Percentiles rank a stretch among this genome's conserved stretches.
These are phyloP conservation scores for Pythium volutum DNA, from an alignment of 352 stramenopile genomes.

Conservation along the genomic window DNA sequence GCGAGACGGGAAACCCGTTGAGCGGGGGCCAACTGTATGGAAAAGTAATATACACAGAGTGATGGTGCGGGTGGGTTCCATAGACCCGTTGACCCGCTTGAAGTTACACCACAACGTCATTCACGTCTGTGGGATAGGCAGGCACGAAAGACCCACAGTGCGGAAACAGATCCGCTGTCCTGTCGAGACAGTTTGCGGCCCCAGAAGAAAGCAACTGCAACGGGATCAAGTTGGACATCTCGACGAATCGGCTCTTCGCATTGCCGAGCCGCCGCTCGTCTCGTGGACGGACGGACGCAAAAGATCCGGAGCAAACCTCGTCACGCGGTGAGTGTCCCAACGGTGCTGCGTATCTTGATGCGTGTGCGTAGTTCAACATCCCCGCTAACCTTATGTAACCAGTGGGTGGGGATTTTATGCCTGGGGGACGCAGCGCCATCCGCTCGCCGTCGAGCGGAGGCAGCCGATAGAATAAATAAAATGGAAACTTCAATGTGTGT, in stretches of 20 bases:
- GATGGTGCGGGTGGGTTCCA: conserved; percentile 3
- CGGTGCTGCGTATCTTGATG: conserved; percentile 1
- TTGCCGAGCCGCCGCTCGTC: not conserved
- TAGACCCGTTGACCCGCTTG: conserved; percentile 9
- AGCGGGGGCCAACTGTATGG: not conserved
- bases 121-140: conserved; percentile 7
- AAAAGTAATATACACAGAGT: not conserved
- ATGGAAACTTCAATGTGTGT: conserved; percentile 25
- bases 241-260: conserved; percentile 9
- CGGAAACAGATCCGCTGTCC: conserved; percentile 9
- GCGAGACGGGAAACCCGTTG: not conserved
- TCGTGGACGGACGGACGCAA: conserved; percentile 3
- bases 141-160: not conserved
- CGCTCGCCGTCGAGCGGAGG: no score
- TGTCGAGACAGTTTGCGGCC: conserved; percentile 13
- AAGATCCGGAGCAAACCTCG: conserved; percentile 15
- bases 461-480: no score
- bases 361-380: conserved; percentile 1
- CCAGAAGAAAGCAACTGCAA: conserved; percentile 15
- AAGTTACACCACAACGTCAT: conserved; percentile 13
- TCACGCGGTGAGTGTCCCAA: conserved; percentile 2
- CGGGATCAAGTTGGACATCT: conserved; percentile 10
- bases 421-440: no score
- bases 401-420: no score
- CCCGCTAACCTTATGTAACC: no score